Evolutionary conservation across 2,329 filamentous ascomycete species (phyloP), one percentile per base, ranked within the genome.

Genomic region (Arachnomyces sp.): DNA sequence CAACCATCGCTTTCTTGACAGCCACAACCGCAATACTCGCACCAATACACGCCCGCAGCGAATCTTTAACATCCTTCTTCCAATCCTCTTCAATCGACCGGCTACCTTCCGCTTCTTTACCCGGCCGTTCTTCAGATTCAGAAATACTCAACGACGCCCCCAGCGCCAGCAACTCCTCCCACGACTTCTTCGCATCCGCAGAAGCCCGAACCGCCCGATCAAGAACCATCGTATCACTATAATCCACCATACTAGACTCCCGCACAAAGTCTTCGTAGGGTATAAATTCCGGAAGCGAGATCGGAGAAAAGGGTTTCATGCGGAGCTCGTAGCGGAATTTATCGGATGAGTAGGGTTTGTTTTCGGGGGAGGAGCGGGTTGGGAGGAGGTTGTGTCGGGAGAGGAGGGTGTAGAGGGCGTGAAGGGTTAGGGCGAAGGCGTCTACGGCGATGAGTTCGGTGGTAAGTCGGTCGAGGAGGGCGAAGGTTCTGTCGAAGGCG

Each of bases 231-330:
- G 45, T 47, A 28, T 72, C 65, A 2, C 61, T 59, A 36, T 72
- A 66, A 7, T 63, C 63, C 18, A 68, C 63, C 2, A 70, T 59
- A 50, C 52, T 55, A 3, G 59, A 57, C 39, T 65, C 63, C 5
- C 55, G 55, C 13, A 66, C 60, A 45, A 84, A 86, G 11, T 79
- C 74, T 5, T 77, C 74, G 46, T 76, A 82, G 0, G 74, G 65
- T 0, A 84, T 79, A 9, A 85, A 68, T 43, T 78, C 74, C 0
- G 86, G 84, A 2, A 85, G 70, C 7, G 75, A 73, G 41, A 94
- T 74, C 6, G 67, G 59, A 1, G 81, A 68, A 54, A 93, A 94
- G 0, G 87, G 85, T 53, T 83, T 84, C 85, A 94, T 92, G 43
- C 89, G 82, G 7, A 93, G 66, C 49, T 92, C 83, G 58, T 92